These are phyloP conservation scores for Cajanus cajan DNA, from an alignment of 306 rosid species.

Conservation along the genomic window DNA sequence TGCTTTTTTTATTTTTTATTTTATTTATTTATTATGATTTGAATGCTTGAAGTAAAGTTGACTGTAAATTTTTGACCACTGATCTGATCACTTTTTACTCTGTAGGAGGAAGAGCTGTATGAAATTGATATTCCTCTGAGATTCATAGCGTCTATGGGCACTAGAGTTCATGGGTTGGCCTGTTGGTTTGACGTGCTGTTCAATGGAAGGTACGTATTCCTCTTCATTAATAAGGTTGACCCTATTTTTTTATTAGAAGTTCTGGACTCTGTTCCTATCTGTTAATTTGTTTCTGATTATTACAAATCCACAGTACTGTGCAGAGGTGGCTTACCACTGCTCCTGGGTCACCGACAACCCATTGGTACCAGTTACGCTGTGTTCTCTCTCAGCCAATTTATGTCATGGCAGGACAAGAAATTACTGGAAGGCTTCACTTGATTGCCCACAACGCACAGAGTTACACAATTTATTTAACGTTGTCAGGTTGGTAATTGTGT, in stretches of 20 bases:
- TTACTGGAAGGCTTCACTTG: constrained; percentile 88
- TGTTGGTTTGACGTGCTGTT: constrained; percentile 98
- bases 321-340: constrained; percentile 97
- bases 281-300: background rate
- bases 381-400: constrained; percentile 92
- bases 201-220: constrained; percentile 71
- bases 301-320: constrained; percentile 61
- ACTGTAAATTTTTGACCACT: background rate
- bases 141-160: constrained; percentile 75
- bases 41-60: constrained; percentile 8
- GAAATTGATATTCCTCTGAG: constrained; percentile 85
- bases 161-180: constrained; percentile 95
- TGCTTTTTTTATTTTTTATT: background rate
- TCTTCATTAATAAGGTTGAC: constrained; percentile 2
- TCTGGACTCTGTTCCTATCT: background rate
- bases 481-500: constrained; percentile 58
- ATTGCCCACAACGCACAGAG: constrained; percentile 93
- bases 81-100: constrained; percentile 11
- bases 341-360: constrained; percentile 95
- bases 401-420: constrained; percentile 97
- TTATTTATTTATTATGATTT: no score
- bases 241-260: background rate
- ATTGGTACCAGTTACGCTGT: constrained; percentile 95
- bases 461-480: constrained; percentile 72
- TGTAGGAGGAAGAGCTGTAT: constrained; percentile 85